Evolutionary conservation across 2,329 filamentous ascomycete genomes (phyloP).

Genomic region (Meredithiella fracta): DNA sequence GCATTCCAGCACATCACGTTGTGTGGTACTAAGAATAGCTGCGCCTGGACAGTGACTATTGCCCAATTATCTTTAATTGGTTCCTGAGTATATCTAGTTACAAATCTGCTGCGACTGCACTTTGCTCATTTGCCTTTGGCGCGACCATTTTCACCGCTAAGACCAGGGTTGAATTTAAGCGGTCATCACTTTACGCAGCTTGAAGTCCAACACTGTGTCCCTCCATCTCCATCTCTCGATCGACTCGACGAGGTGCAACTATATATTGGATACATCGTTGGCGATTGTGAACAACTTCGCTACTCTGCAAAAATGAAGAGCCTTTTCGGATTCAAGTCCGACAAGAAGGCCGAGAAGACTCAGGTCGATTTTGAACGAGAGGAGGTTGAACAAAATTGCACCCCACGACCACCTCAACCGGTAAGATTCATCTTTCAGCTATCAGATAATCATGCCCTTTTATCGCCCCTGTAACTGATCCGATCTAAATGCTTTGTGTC

Average conservation of each 20-base stretch:
- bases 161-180: background rate
- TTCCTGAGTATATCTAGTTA: background rate
- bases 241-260: background rate
- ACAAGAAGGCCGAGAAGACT: slow-evolving; percentile 10
- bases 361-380: background rate
- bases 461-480: too few relatives aligned
- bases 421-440: background rate
- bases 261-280: background rate
- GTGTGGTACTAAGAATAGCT: background rate
- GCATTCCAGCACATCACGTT: background rate
- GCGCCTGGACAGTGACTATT: background rate
- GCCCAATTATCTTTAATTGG: background rate
- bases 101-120: background rate
- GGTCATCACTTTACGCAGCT: background rate
- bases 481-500: too few relatives aligned
- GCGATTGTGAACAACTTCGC: background rate
- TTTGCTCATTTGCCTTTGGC: background rate
- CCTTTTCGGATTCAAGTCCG: slow-evolving; percentile 6
- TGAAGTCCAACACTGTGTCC: background rate
- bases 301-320: slow-evolving; percentile 3
- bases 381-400: background rate
- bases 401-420: background rate
- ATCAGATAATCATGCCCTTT: too few relatives aligned
- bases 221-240: background rate
- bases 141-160: background rate